phyloP scores from a whole-genome alignment of 176 grass and related monocot species.

The Saccharum spontaneum region DNA sequence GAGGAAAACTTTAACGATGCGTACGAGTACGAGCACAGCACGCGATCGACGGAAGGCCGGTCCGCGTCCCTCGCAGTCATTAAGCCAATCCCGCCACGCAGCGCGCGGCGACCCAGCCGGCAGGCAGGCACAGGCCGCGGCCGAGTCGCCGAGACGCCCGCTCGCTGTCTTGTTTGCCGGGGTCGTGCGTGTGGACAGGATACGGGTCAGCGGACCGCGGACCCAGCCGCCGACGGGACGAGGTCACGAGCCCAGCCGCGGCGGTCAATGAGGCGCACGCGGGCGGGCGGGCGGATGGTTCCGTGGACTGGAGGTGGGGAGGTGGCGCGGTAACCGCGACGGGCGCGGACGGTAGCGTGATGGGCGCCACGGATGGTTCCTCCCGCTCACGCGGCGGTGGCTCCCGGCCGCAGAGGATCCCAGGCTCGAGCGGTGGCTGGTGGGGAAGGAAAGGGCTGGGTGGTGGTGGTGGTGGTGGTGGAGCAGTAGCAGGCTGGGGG shows the following conservation, averaged over 20 bases:
- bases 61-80: conserved; percentile 41
- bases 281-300: neutral
- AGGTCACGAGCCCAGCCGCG: too few relatives aligned
- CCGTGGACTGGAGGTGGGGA: neutral
- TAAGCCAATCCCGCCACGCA: conserved; percentile 22
- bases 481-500: neutral
- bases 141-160: too few relatives aligned
- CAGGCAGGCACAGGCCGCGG: too few relatives aligned
- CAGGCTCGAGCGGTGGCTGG: neutral
- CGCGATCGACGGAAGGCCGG: neutral
- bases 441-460: neutral
- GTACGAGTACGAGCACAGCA: too few relatives aligned
- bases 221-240: neutral
- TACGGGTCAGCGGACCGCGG: conserved; percentile 23
- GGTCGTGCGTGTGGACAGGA: neutral
- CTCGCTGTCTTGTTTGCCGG: neutral
- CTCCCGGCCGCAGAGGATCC: neutral
- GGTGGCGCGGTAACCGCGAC: neutral
- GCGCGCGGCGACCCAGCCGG: conserved; percentile 17
- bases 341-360: neutral
- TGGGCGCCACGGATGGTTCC: neutral
- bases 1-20: neutral
- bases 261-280: conserved; percentile 34
- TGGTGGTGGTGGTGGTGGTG: neutral
- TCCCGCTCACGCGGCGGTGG: neutral